A percentile compares a stretch with the other conserved stretches of the same genome.
These are phyloP conservation scores for Backusella circina DNA, from an alignment of 192 early-diverging fungal species.

Conservation along the genomic window DNA sequence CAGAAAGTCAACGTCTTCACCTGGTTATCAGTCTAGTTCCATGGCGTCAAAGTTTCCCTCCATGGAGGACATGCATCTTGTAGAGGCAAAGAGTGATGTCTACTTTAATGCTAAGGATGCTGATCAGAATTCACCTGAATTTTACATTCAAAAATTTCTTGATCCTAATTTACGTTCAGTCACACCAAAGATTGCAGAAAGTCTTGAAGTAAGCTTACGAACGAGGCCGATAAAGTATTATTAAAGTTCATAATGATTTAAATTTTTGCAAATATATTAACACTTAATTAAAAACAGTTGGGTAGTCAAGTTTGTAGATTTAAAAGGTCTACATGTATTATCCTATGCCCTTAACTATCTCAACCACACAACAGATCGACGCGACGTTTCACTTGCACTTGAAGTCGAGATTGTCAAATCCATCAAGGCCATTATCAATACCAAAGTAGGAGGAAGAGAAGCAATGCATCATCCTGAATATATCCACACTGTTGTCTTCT, in stretches of 20 bases:
- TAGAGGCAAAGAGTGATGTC: neutral
- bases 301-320: conserved; percentile 75
- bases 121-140: conserved; percentile 53
- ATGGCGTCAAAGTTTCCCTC: neutral
- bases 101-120: neutral
- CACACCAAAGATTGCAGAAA: conserved; percentile 40
- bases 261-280: too few relatives aligned
- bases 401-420: conserved; percentile 79
- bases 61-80: neutral
- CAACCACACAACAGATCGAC: conserved; percentile 22
- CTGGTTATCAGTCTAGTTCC: neutral
- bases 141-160: conserved; percentile 46
- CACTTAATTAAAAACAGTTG: conserved; percentile 40
- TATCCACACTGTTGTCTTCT: conserved; percentile 70
- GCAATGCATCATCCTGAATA: conserved; percentile 65
- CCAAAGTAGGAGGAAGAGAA: conserved; percentile 64
- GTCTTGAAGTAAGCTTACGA: conserved; percentile 52
- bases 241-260: neutral
- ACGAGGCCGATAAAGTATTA: conserved; percentile 50
- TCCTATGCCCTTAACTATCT: conserved; percentile 51
- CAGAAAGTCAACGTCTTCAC: conserved; percentile 2
- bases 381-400: conserved; percentile 60
- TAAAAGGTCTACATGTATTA: conserved; percentile 66
- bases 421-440: conserved; percentile 73
- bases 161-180: conserved; percentile 43